phyloP scores from a whole-genome alignment of 306 rosid species.

The Urtica urens region DNA sequence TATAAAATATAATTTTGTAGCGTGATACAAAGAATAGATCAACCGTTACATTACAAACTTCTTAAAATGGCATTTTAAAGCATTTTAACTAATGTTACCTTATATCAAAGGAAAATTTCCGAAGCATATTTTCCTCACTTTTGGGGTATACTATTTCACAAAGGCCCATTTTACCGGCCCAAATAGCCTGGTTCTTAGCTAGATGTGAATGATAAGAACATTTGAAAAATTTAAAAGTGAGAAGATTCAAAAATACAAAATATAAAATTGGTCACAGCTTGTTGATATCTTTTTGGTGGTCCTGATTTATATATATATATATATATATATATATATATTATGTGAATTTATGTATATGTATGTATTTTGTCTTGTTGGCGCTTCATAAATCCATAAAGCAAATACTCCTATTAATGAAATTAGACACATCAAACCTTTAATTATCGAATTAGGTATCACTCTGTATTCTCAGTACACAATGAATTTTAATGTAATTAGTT shows the following conservation, averaged over 20 bases:
- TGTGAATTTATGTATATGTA: too few relatives aligned
- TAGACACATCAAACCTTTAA: background rate
- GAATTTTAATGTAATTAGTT: background rate
- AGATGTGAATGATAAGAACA: background rate
- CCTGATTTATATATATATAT: constrained; percentile 3
- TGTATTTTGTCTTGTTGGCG: constrained; percentile 6
- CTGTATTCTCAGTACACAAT: background rate
- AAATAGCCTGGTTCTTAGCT: too few relatives aligned
- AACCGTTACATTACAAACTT: too few relatives aligned
- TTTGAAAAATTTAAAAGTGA: background rate
- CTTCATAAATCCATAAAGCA: constrained; percentile 5
- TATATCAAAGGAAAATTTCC: too few relatives aligned
- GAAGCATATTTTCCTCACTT: too few relatives aligned
- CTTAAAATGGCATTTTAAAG: too few relatives aligned
- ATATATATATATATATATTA: too few relatives aligned
- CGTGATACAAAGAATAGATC: too few relatives aligned
- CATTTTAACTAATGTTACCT: too few relatives aligned
- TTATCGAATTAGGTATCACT: constrained; percentile 6
- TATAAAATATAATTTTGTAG: too few relatives aligned
- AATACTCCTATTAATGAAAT: constrained; percentile 6
- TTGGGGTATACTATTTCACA: too few relatives aligned
- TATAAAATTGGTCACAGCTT: background rate
- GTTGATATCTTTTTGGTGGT: constrained; percentile 2
- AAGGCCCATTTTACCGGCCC: too few relatives aligned
- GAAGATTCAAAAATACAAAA: background rate